Percentiles rank a stretch among this genome's conserved stretches.
Conservation (phyloP, 2,329 filamentous ascomycete genomes). For the Rutstroemia sydowiana region DNA sequence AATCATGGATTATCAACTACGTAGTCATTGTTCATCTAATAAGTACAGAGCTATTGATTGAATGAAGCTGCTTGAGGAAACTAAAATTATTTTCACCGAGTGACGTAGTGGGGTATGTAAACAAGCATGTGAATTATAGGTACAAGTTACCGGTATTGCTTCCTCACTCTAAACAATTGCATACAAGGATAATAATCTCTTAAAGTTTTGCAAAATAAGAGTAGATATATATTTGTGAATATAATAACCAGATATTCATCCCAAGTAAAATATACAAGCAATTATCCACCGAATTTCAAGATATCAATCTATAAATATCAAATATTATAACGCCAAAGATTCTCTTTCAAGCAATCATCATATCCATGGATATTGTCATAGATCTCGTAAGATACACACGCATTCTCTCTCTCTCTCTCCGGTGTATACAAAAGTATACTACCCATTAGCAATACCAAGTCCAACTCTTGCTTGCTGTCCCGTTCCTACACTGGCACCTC, state of each 20-base stretch:
- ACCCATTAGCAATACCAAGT: conserved; percentile 40
- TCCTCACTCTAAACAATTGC: too few relatives aligned
- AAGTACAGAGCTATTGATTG: too few relatives aligned
- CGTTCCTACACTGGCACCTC: conserved; percentile 40
- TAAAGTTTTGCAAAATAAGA: not conserved
- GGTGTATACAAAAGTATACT: too few relatives aligned
- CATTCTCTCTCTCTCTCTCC: too few relatives aligned
- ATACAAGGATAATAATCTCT: too few relatives aligned
- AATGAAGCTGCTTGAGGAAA: not conserved
- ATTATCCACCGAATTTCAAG: too few relatives aligned
- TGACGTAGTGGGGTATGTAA: conserved; percentile 8
- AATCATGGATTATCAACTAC: too few relatives aligned
- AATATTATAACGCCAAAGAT: conserved; percentile 6
- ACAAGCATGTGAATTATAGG: conserved; percentile 2
- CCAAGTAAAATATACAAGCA: too few relatives aligned
- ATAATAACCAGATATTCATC: too few relatives aligned
- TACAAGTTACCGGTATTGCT: too few relatives aligned
- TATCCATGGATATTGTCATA: conserved; percentile 10
- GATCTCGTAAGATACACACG: conserved; percentile 9
- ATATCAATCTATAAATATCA: not conserved
- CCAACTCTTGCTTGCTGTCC: conserved; percentile 37
- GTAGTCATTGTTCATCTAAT: too few relatives aligned
- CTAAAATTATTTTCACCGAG: conserved; percentile 1
- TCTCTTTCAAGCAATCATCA: conserved; percentile 6
- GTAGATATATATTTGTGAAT: not conserved